These are phyloP conservation scores for Gracilariopsis chorda DNA, from an alignment of 23 red algal genomes.

Conservation along the genomic window DNA sequence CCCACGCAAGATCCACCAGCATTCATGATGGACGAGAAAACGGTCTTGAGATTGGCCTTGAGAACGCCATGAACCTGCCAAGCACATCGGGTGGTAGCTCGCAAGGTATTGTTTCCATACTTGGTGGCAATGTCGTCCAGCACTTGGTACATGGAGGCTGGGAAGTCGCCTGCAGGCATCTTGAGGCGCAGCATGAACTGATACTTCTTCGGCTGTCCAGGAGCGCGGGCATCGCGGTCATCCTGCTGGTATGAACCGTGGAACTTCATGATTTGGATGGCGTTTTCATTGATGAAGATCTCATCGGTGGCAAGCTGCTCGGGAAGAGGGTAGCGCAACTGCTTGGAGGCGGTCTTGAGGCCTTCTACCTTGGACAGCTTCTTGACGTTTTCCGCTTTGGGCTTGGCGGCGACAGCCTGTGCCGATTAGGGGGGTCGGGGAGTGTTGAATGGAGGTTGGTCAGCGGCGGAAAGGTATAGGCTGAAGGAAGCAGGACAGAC, in stretches of 20 bases:
- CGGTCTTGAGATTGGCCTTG: constrained; percentile 90
- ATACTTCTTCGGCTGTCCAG: constrained; percentile 89
- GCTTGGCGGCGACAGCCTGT: constrained; percentile 51
- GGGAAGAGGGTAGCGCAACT: constrained; percentile 80
- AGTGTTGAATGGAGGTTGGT: too few relatives aligned
- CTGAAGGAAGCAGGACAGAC: too few relatives aligned
- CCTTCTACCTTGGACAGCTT: constrained; percentile 92
- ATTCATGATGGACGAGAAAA: constrained; percentile 92
- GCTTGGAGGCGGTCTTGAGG: constrained; percentile 73
- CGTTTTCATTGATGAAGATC: constrained; percentile 73
- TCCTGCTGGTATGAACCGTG: constrained; percentile 99
- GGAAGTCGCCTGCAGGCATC: constrained; percentile 96
- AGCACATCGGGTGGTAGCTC: constrained; percentile 87
- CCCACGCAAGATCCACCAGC: constrained; percentile 89
- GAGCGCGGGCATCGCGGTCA: constrained; percentile 77
- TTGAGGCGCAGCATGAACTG: constrained; percentile 99
- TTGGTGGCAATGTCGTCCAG: constrained; percentile 85
- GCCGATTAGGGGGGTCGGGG: too few relatives aligned
- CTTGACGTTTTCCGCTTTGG: constrained; percentile 29
- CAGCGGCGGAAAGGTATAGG: too few relatives aligned
- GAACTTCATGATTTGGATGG: constrained; percentile 98
- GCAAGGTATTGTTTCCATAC: constrained; percentile 90
- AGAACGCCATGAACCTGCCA: constrained; percentile 99
- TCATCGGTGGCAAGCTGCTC: constrained; percentile 81
- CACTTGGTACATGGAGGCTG: constrained; percentile 77